Conservation (phyloP, 805 yeast genomes). For the Candida quercuum region DNA sequence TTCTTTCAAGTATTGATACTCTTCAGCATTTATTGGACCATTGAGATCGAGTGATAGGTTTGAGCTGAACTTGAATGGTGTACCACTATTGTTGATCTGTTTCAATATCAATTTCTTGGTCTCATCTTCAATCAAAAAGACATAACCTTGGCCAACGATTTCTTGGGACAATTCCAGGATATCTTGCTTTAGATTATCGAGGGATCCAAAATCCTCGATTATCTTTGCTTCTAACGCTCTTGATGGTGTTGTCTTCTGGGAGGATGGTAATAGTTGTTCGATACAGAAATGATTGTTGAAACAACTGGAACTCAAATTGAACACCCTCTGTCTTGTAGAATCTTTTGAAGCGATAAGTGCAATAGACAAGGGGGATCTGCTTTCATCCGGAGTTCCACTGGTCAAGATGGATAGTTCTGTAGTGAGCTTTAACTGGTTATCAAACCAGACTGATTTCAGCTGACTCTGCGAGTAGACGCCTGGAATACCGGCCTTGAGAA, state of each 20-base stretch:
- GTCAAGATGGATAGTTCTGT: conserved; percentile 59
- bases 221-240: conserved; percentile 31
- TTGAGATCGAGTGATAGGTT: conserved; percentile 74
- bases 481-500: conserved; percentile 44
- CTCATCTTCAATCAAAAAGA: conserved; percentile 62
- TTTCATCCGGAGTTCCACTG: conserved; percentile 75
- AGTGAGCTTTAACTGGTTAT: conserved; percentile 66
- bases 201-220: conserved; percentile 31
- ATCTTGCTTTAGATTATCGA: conserved; percentile 12
- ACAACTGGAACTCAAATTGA: conserved; percentile 85
- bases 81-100: conserved; percentile 65
- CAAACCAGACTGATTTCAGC: conserved; percentile 71
- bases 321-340: conserved; percentile 60
- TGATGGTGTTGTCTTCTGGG: conserved; percentile 28
- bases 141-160: conserved; percentile 63
- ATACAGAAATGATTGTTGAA: conserved; percentile 90
- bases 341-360: conserved; percentile 60
- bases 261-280: conserved; percentile 42
- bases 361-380: conserved; percentile 69
- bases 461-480: conserved; percentile 65
- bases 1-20: conserved; percentile 39
- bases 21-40: conserved; percentile 57
- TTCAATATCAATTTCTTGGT: conserved; percentile 52
- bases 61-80: conserved; percentile 66
- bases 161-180: conserved; percentile 20